A percentile compares a stretch with the other conserved stretches of the same genome.
Conservation (phyloP, 2,329 filamentous ascomycete species). For the Trichoderma gracile region DNA sequence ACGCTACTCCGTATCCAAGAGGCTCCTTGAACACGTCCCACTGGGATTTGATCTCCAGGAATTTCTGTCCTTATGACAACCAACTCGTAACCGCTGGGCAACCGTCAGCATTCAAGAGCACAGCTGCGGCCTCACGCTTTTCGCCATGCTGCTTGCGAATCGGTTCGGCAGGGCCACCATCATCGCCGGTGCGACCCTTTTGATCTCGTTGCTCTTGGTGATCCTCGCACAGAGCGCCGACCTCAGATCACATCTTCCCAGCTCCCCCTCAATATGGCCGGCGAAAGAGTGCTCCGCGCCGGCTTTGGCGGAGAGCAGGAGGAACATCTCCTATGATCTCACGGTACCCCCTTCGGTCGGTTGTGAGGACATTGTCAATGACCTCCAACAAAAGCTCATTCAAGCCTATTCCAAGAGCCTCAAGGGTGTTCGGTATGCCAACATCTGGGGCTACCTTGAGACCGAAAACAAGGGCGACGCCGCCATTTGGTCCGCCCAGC, state of each 20-base stretch:
- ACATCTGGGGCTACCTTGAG: constrained; percentile 19
- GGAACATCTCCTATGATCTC: constrained; percentile 17
- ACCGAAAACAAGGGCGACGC: constrained; percentile 21
- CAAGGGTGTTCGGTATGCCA: constrained; percentile 19
- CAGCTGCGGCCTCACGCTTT: background rate
- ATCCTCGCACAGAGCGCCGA: constrained; percentile 18
- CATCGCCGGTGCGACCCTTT: constrained; percentile 14
- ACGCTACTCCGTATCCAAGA: background rate
- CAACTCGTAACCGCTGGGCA: constrained; percentile 5
- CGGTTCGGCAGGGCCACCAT: constrained; percentile 17
- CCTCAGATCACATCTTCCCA: constrained; percentile 20
- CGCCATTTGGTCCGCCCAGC: constrained; percentile 19
- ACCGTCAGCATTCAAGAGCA: constrained; percentile 1
- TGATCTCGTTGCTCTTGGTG: constrained; percentile 21
- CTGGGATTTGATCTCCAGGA: background rate
- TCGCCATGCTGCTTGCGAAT: constrained; percentile 21
- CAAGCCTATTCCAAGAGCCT: constrained; percentile 10
- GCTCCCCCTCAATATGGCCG: constrained; percentile 19
- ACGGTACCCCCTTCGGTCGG: constrained; percentile 13
- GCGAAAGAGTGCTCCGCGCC: constrained; percentile 1
- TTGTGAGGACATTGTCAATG: constrained; percentile 23
- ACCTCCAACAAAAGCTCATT: constrained; percentile 17
- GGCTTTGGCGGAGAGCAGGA: background rate
- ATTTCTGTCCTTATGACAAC: constrained; percentile 19
- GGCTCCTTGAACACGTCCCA: constrained; percentile 8